Percentiles rank a stretch among this genome's conserved stretches.
phyloP scores from a whole-genome alignment of 208 protist species.

The Sergeia podlipaevii region DNA sequence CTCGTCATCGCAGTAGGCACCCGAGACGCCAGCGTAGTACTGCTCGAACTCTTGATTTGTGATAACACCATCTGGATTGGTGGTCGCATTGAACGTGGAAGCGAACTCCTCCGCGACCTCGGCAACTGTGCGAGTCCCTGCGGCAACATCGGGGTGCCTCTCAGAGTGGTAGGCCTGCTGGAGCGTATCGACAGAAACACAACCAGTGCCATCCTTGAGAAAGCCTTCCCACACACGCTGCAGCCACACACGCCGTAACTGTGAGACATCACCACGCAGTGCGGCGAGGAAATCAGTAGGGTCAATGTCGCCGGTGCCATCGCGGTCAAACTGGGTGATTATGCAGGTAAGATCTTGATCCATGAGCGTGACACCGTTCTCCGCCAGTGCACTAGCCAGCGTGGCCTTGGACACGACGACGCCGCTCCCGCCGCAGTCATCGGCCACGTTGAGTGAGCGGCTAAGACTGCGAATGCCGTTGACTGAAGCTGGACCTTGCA shows the following conservation, averaged over 20 bases:
- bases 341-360: slow-evolving; percentile 53
- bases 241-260: slow-evolving; percentile 56
- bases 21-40: slow-evolving; percentile 74
- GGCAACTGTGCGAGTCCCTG: slow-evolving; percentile 19
- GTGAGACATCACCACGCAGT: slow-evolving; percentile 41
- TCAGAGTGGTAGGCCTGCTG: slow-evolving; percentile 34
- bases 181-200: slow-evolving; percentile 36
- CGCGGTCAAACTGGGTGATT: slow-evolving; percentile 55
- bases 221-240: slow-evolving; percentile 58
- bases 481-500: slow-evolving; percentile 27
- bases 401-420: slow-evolving; percentile 23
- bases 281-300: slow-evolving; percentile 69
- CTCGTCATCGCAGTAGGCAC: slow-evolving; percentile 43
- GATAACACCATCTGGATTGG: slow-evolving; percentile 75
- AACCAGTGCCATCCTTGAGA: slow-evolving; percentile 30
- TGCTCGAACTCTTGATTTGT: slow-evolving; percentile 81
- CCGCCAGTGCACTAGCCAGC: slow-evolving; percentile 33
- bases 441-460: slow-evolving; percentile 55
- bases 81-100: slow-evolving; percentile 64
- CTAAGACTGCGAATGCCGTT: slow-evolving; percentile 80
- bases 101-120: slow-evolving; percentile 55
- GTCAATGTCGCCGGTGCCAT: slow-evolving; percentile 44
- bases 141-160: slow-evolving; percentile 59
- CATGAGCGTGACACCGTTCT: slow-evolving; percentile 42
- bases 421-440: slow-evolving; percentile 48